A percentile compares a stretch with the other conserved stretches of the same genome.
Conservation (phyloP, 1,139 yeast genomes). For the Arxiozyma heterogenica region DNA sequence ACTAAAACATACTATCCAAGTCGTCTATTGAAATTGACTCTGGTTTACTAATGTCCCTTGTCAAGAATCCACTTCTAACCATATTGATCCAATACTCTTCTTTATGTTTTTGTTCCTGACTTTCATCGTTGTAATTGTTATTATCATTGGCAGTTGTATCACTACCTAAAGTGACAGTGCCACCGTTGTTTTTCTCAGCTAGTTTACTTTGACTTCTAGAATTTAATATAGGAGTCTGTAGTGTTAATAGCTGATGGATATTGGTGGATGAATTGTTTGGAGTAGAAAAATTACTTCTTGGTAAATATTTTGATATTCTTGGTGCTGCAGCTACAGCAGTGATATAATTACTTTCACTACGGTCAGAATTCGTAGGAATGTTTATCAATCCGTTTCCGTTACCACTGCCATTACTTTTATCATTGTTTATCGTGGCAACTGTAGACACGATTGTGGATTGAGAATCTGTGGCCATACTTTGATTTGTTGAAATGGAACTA, state of each 20-base stretch:
- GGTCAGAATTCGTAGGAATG: background rate
- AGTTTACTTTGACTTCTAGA: background rate
- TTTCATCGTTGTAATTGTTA: background rate
- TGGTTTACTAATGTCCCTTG: slow-evolving; percentile 68
- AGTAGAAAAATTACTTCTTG: slow-evolving; percentile 20
- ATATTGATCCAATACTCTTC: slow-evolving; percentile 48
- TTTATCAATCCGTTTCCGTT: background rate
- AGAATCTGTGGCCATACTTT: background rate
- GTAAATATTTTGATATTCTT: slow-evolving; percentile 54
- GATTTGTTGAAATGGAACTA: slow-evolving; percentile 1
- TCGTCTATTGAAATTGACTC: slow-evolving; percentile 69
- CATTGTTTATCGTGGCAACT: background rate
- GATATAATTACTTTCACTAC: slow-evolving; percentile 23
- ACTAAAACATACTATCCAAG: slow-evolving; percentile 52
- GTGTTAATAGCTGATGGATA: slow-evolving; percentile 58
- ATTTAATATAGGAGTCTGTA: slow-evolving; percentile 31
- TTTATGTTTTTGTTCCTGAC: background rate
- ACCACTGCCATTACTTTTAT: background rate
- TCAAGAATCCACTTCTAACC: slow-evolving; percentile 62
- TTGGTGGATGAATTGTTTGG: slow-evolving; percentile 45
- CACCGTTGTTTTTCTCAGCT: slow-evolving; percentile 3
- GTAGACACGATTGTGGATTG: background rate
- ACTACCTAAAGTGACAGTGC: slow-evolving; percentile 14
- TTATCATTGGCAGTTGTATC: slow-evolving; percentile 3
- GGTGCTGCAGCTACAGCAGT: slow-evolving; percentile 86